phyloP scores from a whole-genome alignment of 495 filamentous ascomycete species.

The Lasiosphaeriaceae sp. region DNA sequence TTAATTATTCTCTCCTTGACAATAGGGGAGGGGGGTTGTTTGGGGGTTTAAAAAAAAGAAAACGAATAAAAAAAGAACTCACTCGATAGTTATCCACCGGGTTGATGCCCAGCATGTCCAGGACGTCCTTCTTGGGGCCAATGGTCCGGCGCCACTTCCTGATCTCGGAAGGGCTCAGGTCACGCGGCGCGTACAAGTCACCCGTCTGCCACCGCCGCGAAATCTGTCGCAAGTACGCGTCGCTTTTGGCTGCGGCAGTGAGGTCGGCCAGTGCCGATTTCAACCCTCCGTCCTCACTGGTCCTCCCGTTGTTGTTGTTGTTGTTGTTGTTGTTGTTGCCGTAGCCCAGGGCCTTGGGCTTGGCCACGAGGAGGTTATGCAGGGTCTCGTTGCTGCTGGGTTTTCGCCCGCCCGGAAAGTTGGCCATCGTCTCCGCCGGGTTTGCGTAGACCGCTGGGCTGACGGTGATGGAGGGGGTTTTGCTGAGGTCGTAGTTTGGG shows the following conservation, averaged over 20 bases:
- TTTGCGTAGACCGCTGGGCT: no score
- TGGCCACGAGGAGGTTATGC: no score
- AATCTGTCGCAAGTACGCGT: constrained; percentile 39
- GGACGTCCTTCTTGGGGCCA: constrained; percentile 58
- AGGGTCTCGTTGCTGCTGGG: no score
- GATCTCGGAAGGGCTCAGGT: constrained; percentile 72
- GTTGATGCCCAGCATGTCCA: constrained; percentile 77
- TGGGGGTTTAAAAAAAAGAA: neutral
- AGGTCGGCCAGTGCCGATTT: no score
- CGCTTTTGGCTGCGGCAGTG: constrained; percentile 5
- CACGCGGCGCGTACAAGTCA: constrained; percentile 87
- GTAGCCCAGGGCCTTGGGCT: no score
- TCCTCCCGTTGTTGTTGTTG: no score
- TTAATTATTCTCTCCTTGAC: neutral
- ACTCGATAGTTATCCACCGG: constrained; percentile 85
- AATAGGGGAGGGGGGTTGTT: neutral
- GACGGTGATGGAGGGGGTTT: no score
- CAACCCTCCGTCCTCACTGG: no score
- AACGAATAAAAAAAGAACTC: constrained; percentile 19
- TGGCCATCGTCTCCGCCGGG: no score
- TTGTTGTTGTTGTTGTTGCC: no score
- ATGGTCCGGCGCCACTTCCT: constrained; percentile 50
- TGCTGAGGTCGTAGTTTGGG: no score
- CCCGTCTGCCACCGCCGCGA: constrained; percentile 62
- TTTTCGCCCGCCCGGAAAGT: no score